Percentiles rank a stretch among this genome's conserved stretches.
Evolutionary conservation across 805 yeast species (phyloP).

Genomic region (Maudiozyma bulderi): DNA sequence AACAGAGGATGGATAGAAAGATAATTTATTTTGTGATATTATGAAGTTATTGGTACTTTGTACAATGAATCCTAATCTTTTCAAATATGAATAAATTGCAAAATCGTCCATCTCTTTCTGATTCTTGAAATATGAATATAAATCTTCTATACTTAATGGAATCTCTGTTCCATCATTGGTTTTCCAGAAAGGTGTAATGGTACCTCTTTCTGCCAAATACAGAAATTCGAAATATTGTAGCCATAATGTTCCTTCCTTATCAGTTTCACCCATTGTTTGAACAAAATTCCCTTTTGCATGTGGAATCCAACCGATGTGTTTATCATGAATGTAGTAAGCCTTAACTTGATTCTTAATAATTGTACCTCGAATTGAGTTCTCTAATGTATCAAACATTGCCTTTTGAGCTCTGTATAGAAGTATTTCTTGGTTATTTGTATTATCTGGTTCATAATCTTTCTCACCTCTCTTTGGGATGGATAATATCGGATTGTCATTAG

Average conservation of each 20-base stretch:
- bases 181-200: slow-evolving; percentile 35
- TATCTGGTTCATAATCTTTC: slow-evolving; percentile 81
- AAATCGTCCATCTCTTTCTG: slow-evolving; percentile 42
- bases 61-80: slow-evolving; percentile 70
- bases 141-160: slow-evolving; percentile 51
- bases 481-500: slow-evolving; percentile 13
- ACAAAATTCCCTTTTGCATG: slow-evolving; percentile 66
- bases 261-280: slow-evolving; percentile 59
- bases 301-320: slow-evolving; percentile 31
- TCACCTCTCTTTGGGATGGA: slow-evolving; percentile 64
- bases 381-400: slow-evolving; percentile 65
- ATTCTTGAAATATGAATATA: slow-evolving; percentile 42
- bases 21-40: slow-evolving; percentile 1
- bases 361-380: slow-evolving; percentile 37
- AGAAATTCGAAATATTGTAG: slow-evolving; percentile 60
- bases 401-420: slow-evolving; percentile 45
- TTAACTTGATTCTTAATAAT: slow-evolving; percentile 39
- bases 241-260: slow-evolving; percentile 39
- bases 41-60: slow-evolving; percentile 6
- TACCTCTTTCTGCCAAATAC: slow-evolving; percentile 76
- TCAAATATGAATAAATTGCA: slow-evolving; percentile 63
- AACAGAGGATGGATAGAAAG: slow-evolving; percentile 10
- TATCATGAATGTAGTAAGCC: slow-evolving; percentile 38
- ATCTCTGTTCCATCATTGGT: slow-evolving; percentile 7
- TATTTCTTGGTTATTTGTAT: slow-evolving; percentile 43